Evolutionary conservation across 1,139 yeast genomes (phyloP), one percentile per base, ranked within the genome.

Genomic region (Ogataea hybrid): DNA sequence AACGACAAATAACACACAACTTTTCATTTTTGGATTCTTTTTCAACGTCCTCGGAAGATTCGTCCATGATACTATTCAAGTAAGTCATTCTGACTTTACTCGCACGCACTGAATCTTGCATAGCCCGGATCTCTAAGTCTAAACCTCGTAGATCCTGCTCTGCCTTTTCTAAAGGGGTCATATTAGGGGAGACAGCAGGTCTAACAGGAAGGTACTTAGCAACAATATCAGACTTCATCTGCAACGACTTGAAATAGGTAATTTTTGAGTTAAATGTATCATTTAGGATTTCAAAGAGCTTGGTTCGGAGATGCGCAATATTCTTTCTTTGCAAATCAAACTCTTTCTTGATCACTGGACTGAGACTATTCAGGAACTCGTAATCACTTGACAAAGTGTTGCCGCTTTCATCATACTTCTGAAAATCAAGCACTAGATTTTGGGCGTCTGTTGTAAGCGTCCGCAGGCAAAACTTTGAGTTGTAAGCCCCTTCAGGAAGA

Each of bases 171-270:
- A 18, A 25, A 2, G 64, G 62, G 4, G 40, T 42, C 37, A 46
- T 32, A 8, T 33, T 39, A 8, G 18, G 36, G 2, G 34, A 23
- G 17, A 37, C 27, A 1, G 32, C 33, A 2, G 46, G 36, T 9
- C 45, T 41, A 7, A 44, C 46, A 2, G 63, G 61, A 42, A 47
- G 63, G 45, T 57, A 67, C 14, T 59, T 66, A 1, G 58, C 69
- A 14, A 88, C 89, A 38, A 81, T 81, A 61, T 92, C 97, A 0
- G 96, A 88, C 25, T 90, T 75, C 42, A 74, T 83, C 61, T 92
- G 98, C 35, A 92, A 71, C 50, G 87, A 92, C 52, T 81, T 80
- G 64, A 81, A 92, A 60, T 89, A 92, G 35, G 77, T 87, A 35
- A 90, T 74, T 46, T 94, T 78, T 6, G 82, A 69, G 61, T 92